phyloP scores from a whole-genome alignment of 306 rosid genomes.

The Purshia tridentata region DNA sequence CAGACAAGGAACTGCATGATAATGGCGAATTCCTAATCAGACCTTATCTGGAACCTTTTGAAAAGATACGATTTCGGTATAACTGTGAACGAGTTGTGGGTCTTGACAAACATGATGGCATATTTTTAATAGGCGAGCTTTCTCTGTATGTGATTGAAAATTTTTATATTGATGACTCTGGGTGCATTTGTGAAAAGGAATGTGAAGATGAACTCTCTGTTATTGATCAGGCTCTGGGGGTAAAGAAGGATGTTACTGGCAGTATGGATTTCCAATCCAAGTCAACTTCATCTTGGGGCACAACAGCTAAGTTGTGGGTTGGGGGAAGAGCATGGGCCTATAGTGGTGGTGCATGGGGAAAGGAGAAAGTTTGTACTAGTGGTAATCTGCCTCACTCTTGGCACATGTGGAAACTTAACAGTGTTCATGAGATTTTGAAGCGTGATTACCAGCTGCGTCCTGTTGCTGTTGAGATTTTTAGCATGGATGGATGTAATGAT shows the following conservation, averaged over 20 bases:
- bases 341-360: slow-evolving; percentile 99
- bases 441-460: slow-evolving; percentile 99
- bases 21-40: slow-evolving; percentile 94
- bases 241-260: slow-evolving; percentile 69
- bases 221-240: slow-evolving; percentile 98
- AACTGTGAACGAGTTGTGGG: slow-evolving; percentile 97
- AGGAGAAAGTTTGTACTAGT: slow-evolving; percentile 75
- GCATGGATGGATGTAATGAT: slow-evolving; percentile 99
- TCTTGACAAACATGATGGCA: slow-evolving; percentile 98
- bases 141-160: slow-evolving; percentile 94
- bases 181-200: slow-evolving; percentile 91
- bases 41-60: slow-evolving; percentile 87
- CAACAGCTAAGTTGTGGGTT: slow-evolving; percentile 56
- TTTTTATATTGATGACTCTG: slow-evolving; percentile 79
- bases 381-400: slow-evolving; percentile 93
- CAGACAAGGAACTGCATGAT: slow-evolving; percentile 74
- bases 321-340: slow-evolving; percentile 99
- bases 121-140: slow-evolving; percentile 88
- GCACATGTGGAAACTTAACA: slow-evolving; percentile 98
- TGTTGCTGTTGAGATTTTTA: slow-evolving; percentile 97
- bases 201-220: slow-evolving; percentile 85
- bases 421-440: slow-evolving; percentile 97
- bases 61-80: slow-evolving; percentile 81
- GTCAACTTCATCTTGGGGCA: slow-evolving; percentile 70
- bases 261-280: slow-evolving; percentile 80